Conservation (phyloP, 495 filamentous ascomycete species). For the Chaetomium cochliodes region DNA sequence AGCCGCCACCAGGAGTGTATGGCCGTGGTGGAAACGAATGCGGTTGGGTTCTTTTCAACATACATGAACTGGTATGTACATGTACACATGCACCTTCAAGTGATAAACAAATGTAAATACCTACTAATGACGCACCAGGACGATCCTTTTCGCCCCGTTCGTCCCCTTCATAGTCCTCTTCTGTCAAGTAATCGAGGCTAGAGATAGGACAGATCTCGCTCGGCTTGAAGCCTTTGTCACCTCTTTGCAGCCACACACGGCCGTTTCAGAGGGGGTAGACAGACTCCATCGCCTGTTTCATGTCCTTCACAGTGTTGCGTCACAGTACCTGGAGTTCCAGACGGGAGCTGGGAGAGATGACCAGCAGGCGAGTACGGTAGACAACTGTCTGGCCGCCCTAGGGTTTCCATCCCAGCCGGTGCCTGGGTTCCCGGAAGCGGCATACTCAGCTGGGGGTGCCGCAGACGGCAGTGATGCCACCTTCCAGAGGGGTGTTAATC, state of each 20-base stretch:
- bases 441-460: neutral
- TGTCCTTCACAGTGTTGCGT: constrained; percentile 58
- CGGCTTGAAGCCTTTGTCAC: constrained; percentile 55
- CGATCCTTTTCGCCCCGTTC: constrained; percentile 62
- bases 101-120: neutral
- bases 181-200: constrained; percentile 59
- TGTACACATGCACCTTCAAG: constrained; percentile 12
- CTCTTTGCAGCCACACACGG: constrained; percentile 51
- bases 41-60: constrained; percentile 46
- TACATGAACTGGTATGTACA: constrained; percentile 60
- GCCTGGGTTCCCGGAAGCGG: constrained; percentile 15
- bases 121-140: constrained; percentile 40
- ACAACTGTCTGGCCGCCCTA: constrained; percentile 25
- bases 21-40: constrained; percentile 44
- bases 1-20: constrained; percentile 53
- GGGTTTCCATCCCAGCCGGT: constrained; percentile 18
- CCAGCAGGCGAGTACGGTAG: constrained; percentile 9
- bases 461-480: neutral
- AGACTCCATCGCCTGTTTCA: constrained; percentile 60
- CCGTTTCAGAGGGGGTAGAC: constrained; percentile 53
- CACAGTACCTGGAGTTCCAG: constrained; percentile 53
- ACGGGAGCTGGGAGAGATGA: neutral
- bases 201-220: constrained; percentile 46
- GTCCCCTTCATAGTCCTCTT: constrained; percentile 68
- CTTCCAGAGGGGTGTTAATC: constrained; percentile 23